Evolutionary conservation across 768 basidiomycete species (phyloP), one percentile per base, ranked within the genome.

Genomic region (Leccinum uliginosum): DNA sequence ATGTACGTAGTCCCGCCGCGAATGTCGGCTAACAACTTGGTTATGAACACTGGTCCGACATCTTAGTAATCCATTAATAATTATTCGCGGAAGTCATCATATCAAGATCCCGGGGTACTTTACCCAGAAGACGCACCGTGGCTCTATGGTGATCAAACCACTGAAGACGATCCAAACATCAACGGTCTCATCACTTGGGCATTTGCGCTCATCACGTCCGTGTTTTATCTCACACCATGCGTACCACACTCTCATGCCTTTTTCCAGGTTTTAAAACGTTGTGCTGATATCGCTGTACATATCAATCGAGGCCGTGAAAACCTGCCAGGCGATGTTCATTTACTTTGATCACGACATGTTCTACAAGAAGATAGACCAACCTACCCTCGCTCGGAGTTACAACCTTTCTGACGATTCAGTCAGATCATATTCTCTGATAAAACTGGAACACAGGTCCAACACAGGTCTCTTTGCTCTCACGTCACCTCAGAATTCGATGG

Each of bases 371-470:
- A 87, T 85, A 2, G 78, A 79, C 45, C 81, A 84, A 61, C 76
- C 92, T 14, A 90, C 95, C 0, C 75, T 91, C 11, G 96, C 97
- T 1, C 77, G 94, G 50, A 91, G 85, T 62, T 99, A 96, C 88
- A 98, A 95, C 67, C 69, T 99, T 61, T 92, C 96, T 7, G 97
- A 98, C 71, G 97, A 99, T 71, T 99, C 15, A 97, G 97, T 15
- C 96, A 99, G 74, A 93, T 98, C 64, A 86, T 99, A 59, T 98
- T 99, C 73, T 94, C 91, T 6, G 96, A 99, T 77, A 99, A 99
- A 75, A 99, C 96, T 0, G 96, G 96, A 11, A 99, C 95, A 1
- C 75, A 98, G 57, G n/a, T n/a, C n/a, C n/a, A n/a, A 98, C 95
- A 0, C 93, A 94, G 76, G 87, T 80, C 68, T 38, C 76, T 66